Conservation (phyloP, 2,329 filamentous ascomycete species). For the Bipolaris gigantea region DNA sequence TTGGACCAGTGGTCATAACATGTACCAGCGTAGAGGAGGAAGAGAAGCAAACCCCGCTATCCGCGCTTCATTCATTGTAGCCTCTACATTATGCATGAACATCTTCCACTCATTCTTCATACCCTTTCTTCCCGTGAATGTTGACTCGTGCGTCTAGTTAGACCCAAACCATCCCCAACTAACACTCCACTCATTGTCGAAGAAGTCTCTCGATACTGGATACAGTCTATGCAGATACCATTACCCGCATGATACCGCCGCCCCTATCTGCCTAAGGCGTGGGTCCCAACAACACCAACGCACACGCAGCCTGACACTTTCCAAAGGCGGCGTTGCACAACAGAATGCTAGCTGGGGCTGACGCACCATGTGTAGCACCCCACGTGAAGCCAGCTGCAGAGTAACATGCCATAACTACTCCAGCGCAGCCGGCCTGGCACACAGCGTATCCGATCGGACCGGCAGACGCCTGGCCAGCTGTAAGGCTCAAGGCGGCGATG, state of each 20-base stretch:
- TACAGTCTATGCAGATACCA: neutral
- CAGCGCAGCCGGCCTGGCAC: constrained; percentile 54
- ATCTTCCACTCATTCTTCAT: neutral
- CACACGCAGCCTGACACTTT: constrained; percentile 52
- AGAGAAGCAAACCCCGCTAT: neutral
- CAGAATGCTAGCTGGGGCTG: constrained; percentile 48
- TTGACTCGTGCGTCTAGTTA: neutral
- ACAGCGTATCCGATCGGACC: constrained; percentile 48
- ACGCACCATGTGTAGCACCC: constrained; percentile 44
- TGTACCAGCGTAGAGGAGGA: neutral
- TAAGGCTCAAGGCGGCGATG: neutral
- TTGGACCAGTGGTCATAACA: neutral
- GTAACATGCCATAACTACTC: constrained; percentile 53
- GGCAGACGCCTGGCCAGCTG: constrained; percentile 6
- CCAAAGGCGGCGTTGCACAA: constrained; percentile 53
- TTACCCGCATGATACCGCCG: too few relatives aligned
- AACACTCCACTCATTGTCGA: neutral
- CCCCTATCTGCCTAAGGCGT: constrained; percentile 25
- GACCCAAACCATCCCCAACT: neutral
- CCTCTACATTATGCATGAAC: neutral
- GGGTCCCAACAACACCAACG: constrained; percentile 38
- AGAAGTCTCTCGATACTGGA: neutral
- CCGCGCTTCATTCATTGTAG: neutral
- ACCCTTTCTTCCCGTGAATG: neutral
- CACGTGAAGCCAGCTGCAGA: constrained; percentile 49